Evolutionary conservation across 2,329 filamentous ascomycete species (phyloP), one percentile per base, ranked within the genome.

Genomic region (Sarocladium strictum): DNA sequence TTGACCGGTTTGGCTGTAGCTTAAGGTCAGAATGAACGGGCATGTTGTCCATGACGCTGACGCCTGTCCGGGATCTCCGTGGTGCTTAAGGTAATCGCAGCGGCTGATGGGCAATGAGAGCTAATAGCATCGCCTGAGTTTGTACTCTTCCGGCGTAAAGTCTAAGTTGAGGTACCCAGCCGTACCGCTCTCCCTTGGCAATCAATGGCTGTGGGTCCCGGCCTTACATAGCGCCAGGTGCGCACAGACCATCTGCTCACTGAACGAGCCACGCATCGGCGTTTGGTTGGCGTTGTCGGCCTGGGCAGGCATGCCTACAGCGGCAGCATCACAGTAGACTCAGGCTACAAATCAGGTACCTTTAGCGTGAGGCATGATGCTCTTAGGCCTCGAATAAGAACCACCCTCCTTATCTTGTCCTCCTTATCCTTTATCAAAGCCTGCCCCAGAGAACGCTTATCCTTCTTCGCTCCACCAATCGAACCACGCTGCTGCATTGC

Each of bases 371-470:
- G 15, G 40, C 21, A 43, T 23, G 40, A 14, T 19, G 40, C 40
- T 43, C 9, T 24, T 43, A 43, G 40, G 40, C 40, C 40, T 43
- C 40, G 40, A 47, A 47, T 26, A 27, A 29, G 23, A 47, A 27
- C 23, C 43, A 47, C 26, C 15, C 10, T 23, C 21, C 17, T 35
- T 51, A 51, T 51, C 47, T 51, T 17, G 6, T 47, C 43, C 21
- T 26, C 29, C 43, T 51, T 51, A 51, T 51, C 47, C 47, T 33
- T 29, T 51, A 35, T 51, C 47, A 51, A 5, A 14, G 43, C 23
- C 43, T n/a, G 15, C 40, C 40, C 40, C 21, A 17, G 40, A 21
- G 40, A 7, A 43, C 40, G 43, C 23, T 49, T 29, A 45, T 45
- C 41, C 41, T 12, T 11, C n/a, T 19, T 40, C 37, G 21, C 9